Percentiles rank a stretch among this genome's conserved stretches.
Conservation (phyloP, 805 yeast species). For the Ogataea allantospora region DNA sequence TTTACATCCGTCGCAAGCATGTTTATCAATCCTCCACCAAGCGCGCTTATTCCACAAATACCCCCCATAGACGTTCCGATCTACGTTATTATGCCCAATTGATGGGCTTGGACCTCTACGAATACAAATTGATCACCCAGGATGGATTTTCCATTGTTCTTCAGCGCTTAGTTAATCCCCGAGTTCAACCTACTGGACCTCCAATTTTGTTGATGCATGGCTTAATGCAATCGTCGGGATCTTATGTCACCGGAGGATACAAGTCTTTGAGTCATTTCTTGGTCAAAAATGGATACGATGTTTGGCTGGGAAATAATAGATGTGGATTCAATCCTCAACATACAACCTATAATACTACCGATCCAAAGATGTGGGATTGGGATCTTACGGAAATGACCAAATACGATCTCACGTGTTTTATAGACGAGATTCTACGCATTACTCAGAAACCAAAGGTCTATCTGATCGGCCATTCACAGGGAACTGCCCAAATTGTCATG, state of each 20-base stretch:
- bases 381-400: slow-evolving; percentile 79
- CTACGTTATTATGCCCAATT: slow-evolving; percentile 66
- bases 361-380: slow-evolving; percentile 86
- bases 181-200: slow-evolving; percentile 27
- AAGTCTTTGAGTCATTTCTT: slow-evolving; percentile 69
- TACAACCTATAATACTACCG: slow-evolving; percentile 39
- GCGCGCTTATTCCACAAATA: slow-evolving; percentile 33
- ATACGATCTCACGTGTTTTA: slow-evolving; percentile 72
- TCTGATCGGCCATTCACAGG: slow-evolving; percentile 86
- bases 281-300: slow-evolving; percentile 60
- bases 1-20: slow-evolving; percentile 11
- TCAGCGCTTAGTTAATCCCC: slow-evolving; percentile 59
- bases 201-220: slow-evolving; percentile 88
- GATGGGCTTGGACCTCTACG: slow-evolving; percentile 57
- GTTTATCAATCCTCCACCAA: slow-evolving; percentile 6
- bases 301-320: slow-evolving; percentile 90
- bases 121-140: slow-evolving; percentile 60
- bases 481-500: slow-evolving; percentile 81
- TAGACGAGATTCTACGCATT: slow-evolving; percentile 52
- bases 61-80: slow-evolving; percentile 32
- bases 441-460: slow-evolving; percentile 46
- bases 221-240: slow-evolving; percentile 79
- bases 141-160: slow-evolving; percentile 79
- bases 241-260: slow-evolving; percentile 79
- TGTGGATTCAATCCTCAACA: slow-evolving; percentile 82